phyloP scores from a whole-genome alignment of 768 basidiomycete genomes.

The Mycena galopus region DNA sequence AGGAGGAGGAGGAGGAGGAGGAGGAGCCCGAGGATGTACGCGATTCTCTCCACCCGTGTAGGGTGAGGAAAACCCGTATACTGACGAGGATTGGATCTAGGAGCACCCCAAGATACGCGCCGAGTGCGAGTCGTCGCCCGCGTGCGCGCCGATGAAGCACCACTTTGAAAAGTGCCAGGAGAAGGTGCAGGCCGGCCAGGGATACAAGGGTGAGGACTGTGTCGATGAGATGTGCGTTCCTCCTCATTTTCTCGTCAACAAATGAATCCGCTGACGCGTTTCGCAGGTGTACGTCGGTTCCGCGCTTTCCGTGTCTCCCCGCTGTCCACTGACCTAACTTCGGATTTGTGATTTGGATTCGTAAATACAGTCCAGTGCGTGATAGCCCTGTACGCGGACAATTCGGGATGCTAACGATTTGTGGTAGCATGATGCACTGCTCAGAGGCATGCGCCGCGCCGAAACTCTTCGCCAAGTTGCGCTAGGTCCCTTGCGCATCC shows the following conservation, averaged over 20 bases:
- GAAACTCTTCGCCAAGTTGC: neutral
- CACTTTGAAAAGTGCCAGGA: slow-evolving; percentile 95
- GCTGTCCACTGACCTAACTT: neutral
- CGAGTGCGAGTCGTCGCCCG: slow-evolving; percentile 75
- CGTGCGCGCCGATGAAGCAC: slow-evolving; percentile 77
- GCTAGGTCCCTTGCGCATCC: neutral
- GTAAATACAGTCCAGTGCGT: neutral
- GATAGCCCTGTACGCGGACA: neutral
- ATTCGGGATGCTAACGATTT: neutral
- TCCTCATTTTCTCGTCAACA: slow-evolving; percentile 27
- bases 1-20: slow-evolving; percentile 9
- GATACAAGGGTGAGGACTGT: slow-evolving; percentile 92
- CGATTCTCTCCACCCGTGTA: neutral
- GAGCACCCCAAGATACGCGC: slow-evolving; percentile 78
- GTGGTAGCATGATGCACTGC: neutral
- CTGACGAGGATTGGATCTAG: slow-evolving; percentile 51
- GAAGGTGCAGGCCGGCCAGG: slow-evolving; percentile 85
- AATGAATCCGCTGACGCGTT: neutral
- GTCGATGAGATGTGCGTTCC: slow-evolving; percentile 86
- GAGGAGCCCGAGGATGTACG: slow-evolving; percentile 26
- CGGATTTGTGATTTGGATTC: neutral
- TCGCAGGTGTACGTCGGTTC: neutral
- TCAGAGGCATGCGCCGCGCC: neutral
- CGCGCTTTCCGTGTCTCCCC: neutral
- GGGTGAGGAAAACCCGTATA: too few species aligned